A percentile compares a stretch with the other conserved stretches of the same genome.
Evolutionary conservation across 306 rosid species (phyloP).

Genomic region (Cucurbita argyrosperma): DNA sequence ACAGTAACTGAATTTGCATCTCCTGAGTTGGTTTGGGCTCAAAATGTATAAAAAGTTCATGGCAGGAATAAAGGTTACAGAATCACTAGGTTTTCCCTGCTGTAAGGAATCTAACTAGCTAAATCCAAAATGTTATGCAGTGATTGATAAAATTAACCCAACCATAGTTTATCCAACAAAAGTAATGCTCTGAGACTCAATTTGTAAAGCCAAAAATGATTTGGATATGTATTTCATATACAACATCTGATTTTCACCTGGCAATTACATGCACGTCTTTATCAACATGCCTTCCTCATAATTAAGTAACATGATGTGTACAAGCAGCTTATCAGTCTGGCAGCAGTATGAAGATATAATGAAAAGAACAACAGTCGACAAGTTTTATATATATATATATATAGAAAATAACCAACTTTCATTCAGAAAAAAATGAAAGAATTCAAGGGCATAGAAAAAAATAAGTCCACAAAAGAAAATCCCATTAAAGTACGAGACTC

Average conservation of each 20-base stretch:
- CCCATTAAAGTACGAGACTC: too few relatives aligned
- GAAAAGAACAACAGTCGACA: background rate
- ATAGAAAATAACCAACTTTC: too few relatives aligned
- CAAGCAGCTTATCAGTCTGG: background rate
- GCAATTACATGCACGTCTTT: background rate
- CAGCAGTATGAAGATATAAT: slow-evolving; percentile 2
- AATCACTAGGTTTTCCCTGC: background rate
- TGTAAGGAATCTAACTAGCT: background rate
- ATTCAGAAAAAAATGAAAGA: too few relatives aligned
- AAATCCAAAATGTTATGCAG: background rate
- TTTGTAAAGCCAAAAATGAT: background rate
- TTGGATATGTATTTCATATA: background rate
- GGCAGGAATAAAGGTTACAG: background rate
- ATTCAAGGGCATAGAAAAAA: too few relatives aligned
- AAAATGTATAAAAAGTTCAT: background rate
- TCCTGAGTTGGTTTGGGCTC: background rate
- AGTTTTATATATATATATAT: background rate
- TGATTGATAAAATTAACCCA: background rate
- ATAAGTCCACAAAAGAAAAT: too few relatives aligned
- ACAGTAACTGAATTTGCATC: background rate
- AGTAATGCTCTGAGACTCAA: background rate
- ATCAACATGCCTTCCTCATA: background rate
- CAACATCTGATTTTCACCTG: background rate
- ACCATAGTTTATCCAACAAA: background rate
- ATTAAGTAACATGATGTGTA: background rate